Percentiles rank a stretch among this genome's conserved stretches.
These are phyloP conservation scores for Candida michaelii DNA, from an alignment of 805 yeast species.

Conservation along the genomic window DNA sequence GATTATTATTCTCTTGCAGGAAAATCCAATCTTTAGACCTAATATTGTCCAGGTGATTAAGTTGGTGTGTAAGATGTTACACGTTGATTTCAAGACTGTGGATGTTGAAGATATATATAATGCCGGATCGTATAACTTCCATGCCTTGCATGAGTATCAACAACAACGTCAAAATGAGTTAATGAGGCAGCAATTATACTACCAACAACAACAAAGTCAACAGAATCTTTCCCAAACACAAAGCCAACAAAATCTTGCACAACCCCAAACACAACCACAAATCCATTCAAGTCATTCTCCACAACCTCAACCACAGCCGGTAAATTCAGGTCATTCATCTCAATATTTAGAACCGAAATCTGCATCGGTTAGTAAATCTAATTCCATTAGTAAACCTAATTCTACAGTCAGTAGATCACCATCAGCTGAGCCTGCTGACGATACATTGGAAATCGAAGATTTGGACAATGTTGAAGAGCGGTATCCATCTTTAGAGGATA, in stretches of 20 bases:
- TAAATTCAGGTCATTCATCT: too few relatives aligned
- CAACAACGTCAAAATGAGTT: slow-evolving; percentile 33
- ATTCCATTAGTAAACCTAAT: neutral
- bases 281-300: neutral
- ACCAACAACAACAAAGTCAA: slow-evolving; percentile 34
- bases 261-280: neutral
- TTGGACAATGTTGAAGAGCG: slow-evolving; percentile 49
- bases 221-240: slow-evolving; percentile 10
- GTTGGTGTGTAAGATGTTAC: slow-evolving; percentile 53
- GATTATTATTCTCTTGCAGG: slow-evolving; percentile 77
- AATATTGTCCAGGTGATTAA: slow-evolving; percentile 81
- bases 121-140: slow-evolving; percentile 56
- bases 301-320: neutral
- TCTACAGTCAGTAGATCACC: neutral
- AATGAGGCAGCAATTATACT: slow-evolving; percentile 35
- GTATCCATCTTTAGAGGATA: slow-evolving; percentile 49
- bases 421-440: slow-evolving; percentile 13
- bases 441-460: slow-evolving; percentile 37
- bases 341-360: slow-evolving; percentile 1
- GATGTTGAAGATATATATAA: slow-evolving; percentile 46
- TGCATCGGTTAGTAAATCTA: neutral
- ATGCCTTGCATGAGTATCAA: slow-evolving; percentile 54
- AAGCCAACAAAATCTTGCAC: slow-evolving; percentile 13
- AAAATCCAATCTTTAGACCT: slow-evolving; percentile 80
- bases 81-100: slow-evolving; percentile 27